Conservation (phyloP, 768 basidiomycete species). For the Mycena vitilis region DNA sequence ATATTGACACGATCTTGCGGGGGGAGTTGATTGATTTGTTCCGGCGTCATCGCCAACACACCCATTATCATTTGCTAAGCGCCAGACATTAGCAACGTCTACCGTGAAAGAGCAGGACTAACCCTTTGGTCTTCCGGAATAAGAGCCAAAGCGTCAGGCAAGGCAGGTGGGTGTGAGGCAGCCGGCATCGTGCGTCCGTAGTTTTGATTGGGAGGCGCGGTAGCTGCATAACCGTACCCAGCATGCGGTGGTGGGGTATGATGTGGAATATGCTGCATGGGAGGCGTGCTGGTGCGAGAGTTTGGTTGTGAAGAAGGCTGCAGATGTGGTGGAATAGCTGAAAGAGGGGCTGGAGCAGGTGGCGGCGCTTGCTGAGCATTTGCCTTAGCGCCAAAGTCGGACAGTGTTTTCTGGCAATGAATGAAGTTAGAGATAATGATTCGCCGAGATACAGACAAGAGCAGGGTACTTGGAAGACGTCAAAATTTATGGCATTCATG, state of each 20-base stretch:
- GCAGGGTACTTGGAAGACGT: conserved; percentile 74
- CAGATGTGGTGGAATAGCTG: conserved; percentile 62
- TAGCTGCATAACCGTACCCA: conserved; percentile 38
- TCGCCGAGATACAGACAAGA: too few relatives aligned
- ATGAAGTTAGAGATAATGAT: not conserved
- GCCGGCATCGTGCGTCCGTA: conserved; percentile 23
- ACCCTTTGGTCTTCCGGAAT: conserved; percentile 37
- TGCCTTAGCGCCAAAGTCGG: conserved; percentile 56
- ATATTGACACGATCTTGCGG: conserved; percentile 80
- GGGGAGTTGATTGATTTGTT: conserved; percentile 83
- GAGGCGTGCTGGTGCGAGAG: conserved; percentile 47
- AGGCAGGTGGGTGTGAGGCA: conserved; percentile 3
- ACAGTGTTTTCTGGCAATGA: conserved; percentile 67
- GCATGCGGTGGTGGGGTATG: conserved; percentile 28
- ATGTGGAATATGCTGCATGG: conserved; percentile 29
- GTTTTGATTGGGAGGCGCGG: conserved; percentile 20
- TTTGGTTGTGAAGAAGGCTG: conserved; percentile 48
- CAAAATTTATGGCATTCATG: conserved; percentile 78
- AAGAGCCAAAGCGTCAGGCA: conserved; percentile 21
- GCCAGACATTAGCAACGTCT: conserved; percentile 27
- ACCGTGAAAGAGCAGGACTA: not conserved
- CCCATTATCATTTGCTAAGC: conserved; percentile 78
- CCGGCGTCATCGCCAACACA: conserved; percentile 84
- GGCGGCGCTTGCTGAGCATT: conserved; percentile 39
- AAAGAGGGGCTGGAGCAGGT: conserved; percentile 49